These are phyloP conservation scores for Chlamydomonas sphaeroides DNA, from an alignment of 139 green algal species.

Conservation along the genomic window DNA sequence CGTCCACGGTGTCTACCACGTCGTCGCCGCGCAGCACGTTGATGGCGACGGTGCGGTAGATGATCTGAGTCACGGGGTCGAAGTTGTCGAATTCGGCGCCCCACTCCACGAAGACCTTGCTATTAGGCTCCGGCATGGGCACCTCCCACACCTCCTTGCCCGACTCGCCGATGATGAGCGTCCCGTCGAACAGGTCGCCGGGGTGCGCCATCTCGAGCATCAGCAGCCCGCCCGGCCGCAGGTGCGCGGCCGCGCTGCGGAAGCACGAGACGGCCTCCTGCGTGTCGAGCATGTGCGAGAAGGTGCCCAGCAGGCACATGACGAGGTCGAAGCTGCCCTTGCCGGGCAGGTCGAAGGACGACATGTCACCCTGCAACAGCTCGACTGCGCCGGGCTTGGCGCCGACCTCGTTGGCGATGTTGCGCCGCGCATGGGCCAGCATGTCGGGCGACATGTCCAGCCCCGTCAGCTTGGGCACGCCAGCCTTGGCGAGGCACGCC, in stretches of 20 bases:
- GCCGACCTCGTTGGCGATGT: slow-evolving; percentile 12
- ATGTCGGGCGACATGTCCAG: slow-evolving; percentile 51
- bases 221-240: slow-evolving; percentile 50
- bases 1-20: slow-evolving; percentile 51
- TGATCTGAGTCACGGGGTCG: slow-evolving; percentile 66
- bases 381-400: background rate
- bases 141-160: slow-evolving; percentile 68
- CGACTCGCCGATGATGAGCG: slow-evolving; percentile 49
- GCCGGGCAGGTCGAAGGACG: slow-evolving; percentile 21
- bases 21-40: slow-evolving; percentile 52
- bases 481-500: slow-evolving; percentile 45
- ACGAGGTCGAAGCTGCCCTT: slow-evolving; percentile 46
- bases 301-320: slow-evolving; percentile 61
- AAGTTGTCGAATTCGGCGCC: slow-evolving; percentile 68
- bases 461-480: slow-evolving; percentile 35
- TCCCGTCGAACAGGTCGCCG: slow-evolving; percentile 60
- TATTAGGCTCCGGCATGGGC: background rate
- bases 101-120: slow-evolving; percentile 66
- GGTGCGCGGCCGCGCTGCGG: slow-evolving; percentile 3
- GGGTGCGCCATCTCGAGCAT: slow-evolving; percentile 59
- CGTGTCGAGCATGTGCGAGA: slow-evolving; percentile 57
- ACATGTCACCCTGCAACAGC: slow-evolving; percentile 56
- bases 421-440: slow-evolving; percentile 44
- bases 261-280: slow-evolving; percentile 41
- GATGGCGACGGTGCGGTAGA: slow-evolving; percentile 62